Evolutionary conservation across 805 yeast species (phyloP), one percentile per base, ranked within the genome.

Genomic region (Saturnispora sanitii): DNA sequence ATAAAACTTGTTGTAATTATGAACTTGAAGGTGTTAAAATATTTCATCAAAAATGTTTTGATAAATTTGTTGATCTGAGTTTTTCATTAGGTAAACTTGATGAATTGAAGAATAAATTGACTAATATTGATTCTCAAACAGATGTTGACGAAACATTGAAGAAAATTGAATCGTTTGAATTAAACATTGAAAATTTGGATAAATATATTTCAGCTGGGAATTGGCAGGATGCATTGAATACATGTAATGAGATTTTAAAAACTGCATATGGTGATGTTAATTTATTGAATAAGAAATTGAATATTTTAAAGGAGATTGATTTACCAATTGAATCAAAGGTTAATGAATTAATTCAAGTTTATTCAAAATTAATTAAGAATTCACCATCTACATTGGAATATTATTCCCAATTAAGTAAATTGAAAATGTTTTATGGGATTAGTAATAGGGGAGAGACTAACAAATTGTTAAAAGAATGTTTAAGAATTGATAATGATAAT

Each of bases 401-500:
- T 31, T 61, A 44, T 39, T 49, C 47, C 18, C 42, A 49, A 16
- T 36, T 59, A n/a, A 54, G 52, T 36, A 51, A 57, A 41, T 38
- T 62, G 15, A 50, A 51, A 20, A 38, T 54, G 30, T 58, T 60
- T 42, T 63, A 55, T 2, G 33, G 25, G n/a, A 44, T 53, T 3
- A 35, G 40, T 17, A 52, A 43, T 15, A 18, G 38, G 17, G 44
- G 35, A 26, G 46, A 33, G 32, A 49, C 12, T 34, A 46, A 16
- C 53, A 51, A 37, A 38, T 45, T 22, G 29, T 58, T 30, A 31
- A 60, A 59, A 49, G 77, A 72, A 47, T 87, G 96, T 56, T 62
- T 90, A 37, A 77, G 82, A 41, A 69, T 75, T 33, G 90, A 90
- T 57, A 82, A 85, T 58, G 96, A 85, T 46, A 71, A 70, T 48